Base-by-base conservation (phyloP, 2,329 filamentous ascomycete species). In the Aspergillus intermedius region DNA sequence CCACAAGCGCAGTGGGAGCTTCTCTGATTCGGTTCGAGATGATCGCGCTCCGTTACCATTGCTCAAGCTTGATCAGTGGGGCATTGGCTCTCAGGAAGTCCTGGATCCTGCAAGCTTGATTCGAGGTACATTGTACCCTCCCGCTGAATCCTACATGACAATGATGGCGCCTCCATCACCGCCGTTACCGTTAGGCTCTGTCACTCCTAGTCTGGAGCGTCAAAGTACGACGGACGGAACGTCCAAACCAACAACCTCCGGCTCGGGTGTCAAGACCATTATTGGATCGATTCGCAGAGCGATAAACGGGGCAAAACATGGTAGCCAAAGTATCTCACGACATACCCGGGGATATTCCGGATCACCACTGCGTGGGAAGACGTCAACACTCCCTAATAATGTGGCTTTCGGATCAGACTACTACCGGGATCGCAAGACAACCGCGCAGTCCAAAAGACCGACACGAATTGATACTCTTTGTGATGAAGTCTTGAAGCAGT, bases 1-100 rank as follows among this genome's bases (percentile, higher is more conserved):
- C 2, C 90, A 95, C 68, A 91, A 89, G 67, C 83, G 90, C 19
- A 95, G 88, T 62, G 89, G 85, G 44, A 96, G 91, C 64, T 85
- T 93, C 59, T 88, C 87, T 0, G 88, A 96, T 69, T 91, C 91
- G 1, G 68, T 91, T 45, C 77, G 89, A 57, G 87, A 93, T 61
- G 68, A 84, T 72, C 69, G 80, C 47, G 69, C 76, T 9, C 77
- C 78, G 2, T 60, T 80, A 7, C 75, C 76, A 3, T 68, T 73
- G 28, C 66, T 74, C 34, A 73, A 76, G 49, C 60, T 67, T 34
- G 66, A 76, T 28, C 63, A 66, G 45, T 55, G 64, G 44, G 64
- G 70, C 19, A 65, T 69, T 41, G 62, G 67, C 43, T 61, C 83
- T 12, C 76, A 84, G 54, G 77, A 83, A 8, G 74, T 84, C 19